Conservation (phyloP, 2,329 filamentous ascomycete genomes). For the Apiospora kogelbergensis region DNA sequence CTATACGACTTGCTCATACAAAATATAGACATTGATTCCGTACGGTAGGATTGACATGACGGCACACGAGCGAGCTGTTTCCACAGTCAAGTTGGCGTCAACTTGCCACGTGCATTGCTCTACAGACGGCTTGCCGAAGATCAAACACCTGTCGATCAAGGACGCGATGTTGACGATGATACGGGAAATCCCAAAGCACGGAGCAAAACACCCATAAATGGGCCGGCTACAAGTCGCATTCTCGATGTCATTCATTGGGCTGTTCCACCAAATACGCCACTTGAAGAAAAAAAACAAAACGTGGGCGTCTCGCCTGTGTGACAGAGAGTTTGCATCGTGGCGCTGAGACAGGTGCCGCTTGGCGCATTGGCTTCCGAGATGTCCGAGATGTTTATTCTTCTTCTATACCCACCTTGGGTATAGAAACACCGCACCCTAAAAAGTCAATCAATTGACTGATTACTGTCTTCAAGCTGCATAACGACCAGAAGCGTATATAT, state of each 20-base stretch:
- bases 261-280: neutral
- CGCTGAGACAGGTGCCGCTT: neutral
- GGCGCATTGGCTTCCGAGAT: neutral
- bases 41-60: neutral
- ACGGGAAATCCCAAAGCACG: neutral
- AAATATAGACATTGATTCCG: neutral
- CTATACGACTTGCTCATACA: neutral
- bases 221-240: neutral
- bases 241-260: neutral
- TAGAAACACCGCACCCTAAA: neutral
- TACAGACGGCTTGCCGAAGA: neutral
- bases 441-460: neutral
- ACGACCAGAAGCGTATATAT: neutral
- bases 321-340: neutral
- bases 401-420: neutral
- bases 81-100: neutral
- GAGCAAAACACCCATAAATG: neutral
- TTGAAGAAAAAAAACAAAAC: neutral
- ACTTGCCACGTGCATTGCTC: neutral
- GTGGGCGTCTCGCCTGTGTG: slow-evolving; percentile 5
- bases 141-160: neutral
- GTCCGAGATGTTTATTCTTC: neutral
- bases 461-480: slow-evolving; percentile 1
- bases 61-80: neutral
- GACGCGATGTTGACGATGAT: neutral